Conservation (phyloP, 2,329 filamentous ascomycete species). For the Dactylonectria estremocensis region DNA sequence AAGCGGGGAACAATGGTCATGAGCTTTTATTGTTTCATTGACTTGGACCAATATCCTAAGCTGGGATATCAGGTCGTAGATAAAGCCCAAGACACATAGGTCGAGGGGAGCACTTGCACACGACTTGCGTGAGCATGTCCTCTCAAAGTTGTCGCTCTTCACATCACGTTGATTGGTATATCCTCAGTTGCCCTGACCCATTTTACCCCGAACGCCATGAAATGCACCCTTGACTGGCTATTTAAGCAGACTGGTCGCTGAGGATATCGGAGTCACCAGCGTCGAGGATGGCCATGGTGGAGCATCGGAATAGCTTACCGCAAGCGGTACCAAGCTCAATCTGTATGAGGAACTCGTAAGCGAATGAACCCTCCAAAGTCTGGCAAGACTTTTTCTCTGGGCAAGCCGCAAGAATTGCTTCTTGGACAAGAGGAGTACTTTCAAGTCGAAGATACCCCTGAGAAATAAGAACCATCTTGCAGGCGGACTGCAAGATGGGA, state of each 20-base stretch:
- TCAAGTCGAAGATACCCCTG: conserved; percentile 37
- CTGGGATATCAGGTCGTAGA: conserved; percentile 39
- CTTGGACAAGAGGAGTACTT: conserved; percentile 44
- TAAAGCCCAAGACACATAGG: conserved; percentile 46
- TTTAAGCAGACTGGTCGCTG: conserved; percentile 79
- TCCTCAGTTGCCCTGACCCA: conserved; percentile 54
- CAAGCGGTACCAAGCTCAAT: conserved; percentile 98
- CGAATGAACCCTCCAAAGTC: conserved; percentile 90
- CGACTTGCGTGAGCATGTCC: conserved; percentile 36
- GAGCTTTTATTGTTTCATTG: conserved; percentile 56
- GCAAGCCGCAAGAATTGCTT: conserved; percentile 64
- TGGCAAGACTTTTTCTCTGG: conserved; percentile 91
- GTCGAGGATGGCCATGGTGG: conserved; percentile 96
- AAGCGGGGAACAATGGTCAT: conserved; percentile 54
- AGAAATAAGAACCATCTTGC: conserved; percentile 46
- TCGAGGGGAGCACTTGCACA: conserved; percentile 44
- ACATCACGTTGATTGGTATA: conserved; percentile 57
- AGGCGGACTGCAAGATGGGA: conserved; percentile 38
- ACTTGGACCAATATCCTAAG: conserved; percentile 43
- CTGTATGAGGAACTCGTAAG: conserved; percentile 75
- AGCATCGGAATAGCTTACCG: conserved; percentile 99
- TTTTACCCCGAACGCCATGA: conserved; percentile 63
- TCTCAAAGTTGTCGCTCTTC: conserved; percentile 52
- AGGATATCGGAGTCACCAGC: conserved; percentile 99
- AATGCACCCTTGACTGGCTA: conserved; percentile 47